These are phyloP conservation scores for Camillea tinctor DNA, from an alignment of 2,329 filamentous ascomycete species.

Conservation along the genomic window DNA sequence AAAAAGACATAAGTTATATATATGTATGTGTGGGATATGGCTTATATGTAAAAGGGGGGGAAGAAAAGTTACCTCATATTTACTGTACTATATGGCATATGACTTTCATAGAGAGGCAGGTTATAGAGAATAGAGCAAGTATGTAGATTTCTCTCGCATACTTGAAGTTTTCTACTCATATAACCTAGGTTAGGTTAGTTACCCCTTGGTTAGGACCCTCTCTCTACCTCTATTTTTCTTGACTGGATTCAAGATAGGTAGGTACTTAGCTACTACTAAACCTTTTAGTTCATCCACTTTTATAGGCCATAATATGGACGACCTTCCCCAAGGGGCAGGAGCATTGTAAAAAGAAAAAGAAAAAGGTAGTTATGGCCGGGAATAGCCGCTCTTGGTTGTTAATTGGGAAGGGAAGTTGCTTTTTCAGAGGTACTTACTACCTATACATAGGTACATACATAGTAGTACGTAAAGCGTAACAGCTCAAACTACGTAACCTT, in stretches of 20 bases:
- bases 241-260: neutral
- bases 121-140: neutral
- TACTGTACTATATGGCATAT: neutral
- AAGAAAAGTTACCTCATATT: neutral
- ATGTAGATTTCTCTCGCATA: too few species aligned
- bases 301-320: neutral
- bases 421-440: neutral
- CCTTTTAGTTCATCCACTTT: neutral
- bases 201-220: too few species aligned
- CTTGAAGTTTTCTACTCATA: too few species aligned
- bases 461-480: too few species aligned
- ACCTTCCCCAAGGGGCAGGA: slow-evolving; percentile 16
- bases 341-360: slow-evolving; percentile 7
- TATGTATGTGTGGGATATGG: too few species aligned
- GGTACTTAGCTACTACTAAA: slow-evolving; percentile 4
- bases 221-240: too few species aligned
- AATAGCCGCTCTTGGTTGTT: slow-evolving; percentile 7
- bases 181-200: too few species aligned
- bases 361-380: slow-evolving; percentile 5
- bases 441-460: neutral
- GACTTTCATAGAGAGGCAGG: too few species aligned
- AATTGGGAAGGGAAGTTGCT: slow-evolving; percentile 2
- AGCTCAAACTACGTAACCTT: too few species aligned
- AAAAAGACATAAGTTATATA: neutral
- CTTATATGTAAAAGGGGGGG: neutral